These are phyloP conservation scores for Selaginella tamariscina DNA, from an alignment of 75 land plant genomes.

Conservation along the genomic window DNA sequence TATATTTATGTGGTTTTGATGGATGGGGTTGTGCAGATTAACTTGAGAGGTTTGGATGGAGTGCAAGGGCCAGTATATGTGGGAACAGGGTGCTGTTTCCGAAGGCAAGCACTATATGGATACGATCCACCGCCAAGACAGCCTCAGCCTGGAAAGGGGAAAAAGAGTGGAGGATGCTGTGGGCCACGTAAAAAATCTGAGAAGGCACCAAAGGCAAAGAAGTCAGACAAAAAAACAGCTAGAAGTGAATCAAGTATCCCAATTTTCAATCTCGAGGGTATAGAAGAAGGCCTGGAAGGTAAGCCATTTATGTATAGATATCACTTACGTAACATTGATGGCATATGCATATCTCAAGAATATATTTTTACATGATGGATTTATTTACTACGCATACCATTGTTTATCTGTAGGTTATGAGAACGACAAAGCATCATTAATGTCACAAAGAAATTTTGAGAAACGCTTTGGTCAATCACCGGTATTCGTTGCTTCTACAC, in stretches of 20 bases:
- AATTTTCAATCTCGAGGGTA: constrained; percentile 2
- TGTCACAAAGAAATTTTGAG: constrained; percentile 44
- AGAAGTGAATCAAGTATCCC: constrained; percentile 8
- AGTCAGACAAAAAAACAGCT: constrained; percentile 10
- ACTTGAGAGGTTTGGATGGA: constrained; percentile 69
- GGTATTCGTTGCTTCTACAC: constrained; percentile 45
- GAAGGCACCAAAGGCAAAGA: not conserved
- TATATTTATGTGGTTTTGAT: not conserved
- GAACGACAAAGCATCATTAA: constrained; percentile 33
- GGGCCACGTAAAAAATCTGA: not conserved
- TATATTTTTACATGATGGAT: no score
- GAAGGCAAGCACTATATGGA: constrained; percentile 50
- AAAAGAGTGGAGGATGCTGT: constrained; percentile 14
- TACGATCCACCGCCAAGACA: constrained; percentile 28
- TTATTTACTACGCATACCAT: not conserved
- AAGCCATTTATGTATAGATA: constrained; percentile 5
- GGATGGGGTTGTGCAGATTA: constrained; percentile 43
- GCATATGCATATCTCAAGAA: no score
- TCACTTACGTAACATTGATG: no score
- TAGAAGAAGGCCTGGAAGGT: constrained; percentile 18
- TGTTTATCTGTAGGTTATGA: constrained; percentile 33
- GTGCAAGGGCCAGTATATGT: constrained; percentile 61
- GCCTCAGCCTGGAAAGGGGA: constrained; percentile 12
- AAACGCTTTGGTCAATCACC: constrained; percentile 64
- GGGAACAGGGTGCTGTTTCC: constrained; percentile 46